Evolutionary conservation across 345 rosid genomes (phyloP), one percentile per base, ranked within the genome.

Genomic region (Bretschneidera sinensis): DNA sequence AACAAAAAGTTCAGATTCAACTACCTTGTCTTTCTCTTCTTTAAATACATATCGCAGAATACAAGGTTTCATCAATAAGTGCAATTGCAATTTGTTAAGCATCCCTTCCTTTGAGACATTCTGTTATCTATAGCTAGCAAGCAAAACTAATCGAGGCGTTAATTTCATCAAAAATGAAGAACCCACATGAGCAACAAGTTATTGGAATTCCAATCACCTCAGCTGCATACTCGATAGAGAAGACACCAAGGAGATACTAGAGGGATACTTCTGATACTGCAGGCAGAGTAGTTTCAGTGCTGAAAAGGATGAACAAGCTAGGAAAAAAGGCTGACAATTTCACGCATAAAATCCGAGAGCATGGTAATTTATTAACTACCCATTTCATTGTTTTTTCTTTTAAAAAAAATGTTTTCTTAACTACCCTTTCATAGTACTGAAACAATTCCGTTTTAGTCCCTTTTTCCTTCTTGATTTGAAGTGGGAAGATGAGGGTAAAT

Each of bases 281-380:
- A 80, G 83, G 66, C 24, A 74, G 66, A 18, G 68, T 52, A 24
- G 61, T 57, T 59, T 71, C 79, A n/a, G 51, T 81, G 59, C 57
- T 74, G 22, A 77, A 64, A 60, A 77, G 73, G 48, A 63, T 81
- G 71, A 81, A 70, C 72, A 81, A 68, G 55, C 62, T 72, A 0
- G 82, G 85, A 53, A 85, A 81, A 69, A 79, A 73, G 63, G 75
- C 78, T 0, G 66, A 78, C 34, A 74, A 73, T 25, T 80, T 83
- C 66, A 83, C 79, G 6, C 65, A 59, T 23, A 83, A 81, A 21
- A 60, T 64, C 48, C 65, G 81, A 53, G 95, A 87, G 64, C 95
- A 84, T 59, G 78, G 77, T 78, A 78, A 56, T 63, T 58, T 67
- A 57, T 6, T 52, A 6, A 61, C n/a, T 9, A 39, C 45, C 45